Evolutionary conservation across 495 filamentous ascomycete genomes (phyloP), one percentile per base, ranked within the genome.

Genomic region (Friedmanniomyces endolithicus): DNA sequence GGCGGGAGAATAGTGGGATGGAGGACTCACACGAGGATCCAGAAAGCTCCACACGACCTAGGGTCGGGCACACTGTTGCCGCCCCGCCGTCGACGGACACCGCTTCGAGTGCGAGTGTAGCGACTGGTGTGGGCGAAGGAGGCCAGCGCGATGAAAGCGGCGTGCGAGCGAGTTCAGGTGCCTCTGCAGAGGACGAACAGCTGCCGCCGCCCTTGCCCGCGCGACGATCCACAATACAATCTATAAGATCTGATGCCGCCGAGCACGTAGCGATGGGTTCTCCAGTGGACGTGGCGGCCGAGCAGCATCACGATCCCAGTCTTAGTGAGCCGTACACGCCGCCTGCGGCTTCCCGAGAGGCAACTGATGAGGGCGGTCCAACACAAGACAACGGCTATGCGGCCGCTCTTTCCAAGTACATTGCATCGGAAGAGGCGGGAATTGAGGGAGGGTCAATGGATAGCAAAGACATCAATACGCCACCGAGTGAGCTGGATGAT

Each of bases 1-100:
- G 59, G 59, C 34, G 25, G 6, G 49, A 62, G 35, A 62, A 62
- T 35, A 53, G 44, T 34, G 58, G 58, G 29, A 19, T 2, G 11
- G 33, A 52, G 49, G 11, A 17, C 27, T 29, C 31, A 19, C 11
- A 22, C 33, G 22, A 41, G 25, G 49, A 11, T 2, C 8, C 1
- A 25, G 33, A 14, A 52, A 33, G n/a, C 11, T 17, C 19, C 11
- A 23, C 4, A 6, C 2, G 17, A 6, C 44, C 19, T 3, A 33
- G 8, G 19, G 19, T 12, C 14, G 20, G n/a, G n/a, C 11, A 34
- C 1, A 11, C 8, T 27, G 35, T 1, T n/a, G 14, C 11, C 6
- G 33, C 40, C 7, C 24, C 14, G 1, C 16, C n/a, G 7, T 8
- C 19, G 12, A 25, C 11, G 2, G 25, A 17, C 4, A 35, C 7